Base-by-base conservation (phyloP, 371 early-diverging fungal genomes). In the Lichtheimia ramosa region DNA sequence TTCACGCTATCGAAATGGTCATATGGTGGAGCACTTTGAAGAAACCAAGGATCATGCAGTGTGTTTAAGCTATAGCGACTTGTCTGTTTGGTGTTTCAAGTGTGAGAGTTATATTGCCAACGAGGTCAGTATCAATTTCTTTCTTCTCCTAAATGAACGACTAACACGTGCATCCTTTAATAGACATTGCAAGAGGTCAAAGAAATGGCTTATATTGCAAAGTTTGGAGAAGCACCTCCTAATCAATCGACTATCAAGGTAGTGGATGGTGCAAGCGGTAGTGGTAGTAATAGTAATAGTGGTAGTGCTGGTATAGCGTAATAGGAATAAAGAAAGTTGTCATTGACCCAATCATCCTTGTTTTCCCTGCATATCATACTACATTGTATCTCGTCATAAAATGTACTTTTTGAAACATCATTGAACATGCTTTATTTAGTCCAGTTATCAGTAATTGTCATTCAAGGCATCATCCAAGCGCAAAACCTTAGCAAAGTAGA, bases 21-120 rank as follows among this genome's bases (percentile, higher is more conserved):
- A 71, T 48, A 71, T 71, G 71, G 34, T 54, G 15, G 23, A 59
- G 5, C 71, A 71, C 41, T 54, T 51, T 24, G 21, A 43, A 7
- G 27, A 48, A 15, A 39, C 18, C 5, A 21, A 43, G 13, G 56
- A 51, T 16, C 71, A 71, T 58, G 40, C 62, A 10, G 64, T 70
- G 3, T 71, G 71, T 43, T 48, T 71, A 3, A 66, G 71, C 48
- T 64, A 61, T n/a, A 64, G 62, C 41, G 71, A 71, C 57, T 48
- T 71, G 23, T 71, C 71, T 12, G 58, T 71, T 12, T 71, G 71
- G 71, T 71, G 71, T 25, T 64, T 55, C 54, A 7, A 51, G 23
- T 71, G 71, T 50, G 60, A 63, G n/a, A 57, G 34, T 15, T 71
- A 66, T 58, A 60, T 71, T 27, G 43, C 25, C 2, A 58, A 66